phyloP scores from a whole-genome alignment of 306 rosid genomes.

The Inga leiocalycina region DNA sequence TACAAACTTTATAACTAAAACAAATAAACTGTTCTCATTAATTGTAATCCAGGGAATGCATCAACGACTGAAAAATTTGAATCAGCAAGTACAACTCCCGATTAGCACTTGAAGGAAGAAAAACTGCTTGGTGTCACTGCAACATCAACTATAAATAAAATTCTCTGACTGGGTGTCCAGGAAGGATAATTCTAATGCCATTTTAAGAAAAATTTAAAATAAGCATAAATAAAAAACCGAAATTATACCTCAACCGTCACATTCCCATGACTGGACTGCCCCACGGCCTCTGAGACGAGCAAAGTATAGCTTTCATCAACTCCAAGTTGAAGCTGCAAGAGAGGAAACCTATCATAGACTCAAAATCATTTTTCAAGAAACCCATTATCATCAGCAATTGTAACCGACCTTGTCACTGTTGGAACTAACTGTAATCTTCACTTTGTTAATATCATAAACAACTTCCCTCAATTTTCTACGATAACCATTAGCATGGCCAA shows the following conservation, averaged over 20 bases:
- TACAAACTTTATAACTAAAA: background rate
- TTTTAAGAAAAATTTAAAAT: background rate
- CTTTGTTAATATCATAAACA: constrained; percentile 55
- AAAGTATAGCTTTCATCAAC: constrained; percentile 96
- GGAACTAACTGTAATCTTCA: constrained; percentile 58
- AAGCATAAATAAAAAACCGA: background rate
- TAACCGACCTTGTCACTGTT: constrained; percentile 58
- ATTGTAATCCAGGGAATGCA: background rate
- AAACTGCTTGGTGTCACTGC: background rate
- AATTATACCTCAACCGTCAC: constrained; percentile 71
- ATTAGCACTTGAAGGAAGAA: background rate
- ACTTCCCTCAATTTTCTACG: constrained; percentile 38
- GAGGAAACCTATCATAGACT: constrained; percentile 26
- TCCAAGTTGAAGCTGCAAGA: constrained; percentile 85
- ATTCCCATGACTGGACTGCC: constrained; percentile 51
- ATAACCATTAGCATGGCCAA: constrained; percentile 26
- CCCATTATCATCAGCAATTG: background rate
- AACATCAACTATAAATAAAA: background rate
- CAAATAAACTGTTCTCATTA: background rate
- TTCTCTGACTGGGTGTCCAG: background rate
- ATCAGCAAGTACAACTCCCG: background rate
- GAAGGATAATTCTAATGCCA: background rate
- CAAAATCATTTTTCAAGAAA: constrained; percentile 19
- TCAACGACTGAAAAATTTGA: background rate
- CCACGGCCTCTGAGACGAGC: constrained; percentile 50